Conservation (phyloP, 106 monocot species). For the Dioscorea zingiberensis region DNA sequence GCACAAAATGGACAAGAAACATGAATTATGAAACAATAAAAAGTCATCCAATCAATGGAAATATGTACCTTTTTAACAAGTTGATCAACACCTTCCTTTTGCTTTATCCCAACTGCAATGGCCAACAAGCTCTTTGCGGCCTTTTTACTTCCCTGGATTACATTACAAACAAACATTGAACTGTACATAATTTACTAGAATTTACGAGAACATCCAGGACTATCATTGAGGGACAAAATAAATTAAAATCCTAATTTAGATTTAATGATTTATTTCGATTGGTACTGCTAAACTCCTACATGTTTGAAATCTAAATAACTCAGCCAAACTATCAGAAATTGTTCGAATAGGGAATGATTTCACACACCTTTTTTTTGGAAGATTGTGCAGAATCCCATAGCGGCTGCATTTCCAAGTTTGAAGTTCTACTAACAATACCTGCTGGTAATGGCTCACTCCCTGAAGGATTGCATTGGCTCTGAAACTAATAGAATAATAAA, state of each 20-base stretch:
- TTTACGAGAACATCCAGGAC: too few relatives aligned
- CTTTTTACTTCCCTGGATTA: slow-evolving; percentile 18
- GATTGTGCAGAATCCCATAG: slow-evolving; percentile 18
- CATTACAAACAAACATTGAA: neutral
- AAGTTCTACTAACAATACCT: slow-evolving; percentile 46
- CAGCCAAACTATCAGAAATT: too few relatives aligned
- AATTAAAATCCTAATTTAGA: too few relatives aligned
- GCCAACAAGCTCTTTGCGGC: slow-evolving; percentile 50
- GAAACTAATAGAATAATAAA: slow-evolving; percentile 4
- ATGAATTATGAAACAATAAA: neutral
- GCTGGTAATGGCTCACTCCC: slow-evolving; percentile 45
- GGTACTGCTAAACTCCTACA: too few relatives aligned
- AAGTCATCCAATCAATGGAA: neutral
- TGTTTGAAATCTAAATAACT: too few relatives aligned
- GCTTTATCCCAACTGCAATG: slow-evolving; percentile 70
- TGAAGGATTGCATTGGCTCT: slow-evolving; percentile 26
- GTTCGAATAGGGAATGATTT: too few relatives aligned
- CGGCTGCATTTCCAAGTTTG: slow-evolving; percentile 38
- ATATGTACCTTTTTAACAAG: slow-evolving; percentile 56
- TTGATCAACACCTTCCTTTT: slow-evolving; percentile 55
- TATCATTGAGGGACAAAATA: too few relatives aligned
- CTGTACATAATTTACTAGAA: too few relatives aligned
- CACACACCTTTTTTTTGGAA: slow-evolving; percentile 26
- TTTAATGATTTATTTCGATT: too few relatives aligned
- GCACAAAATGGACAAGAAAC: too few relatives aligned